Conservation (phyloP, 148 eudicot species). For the Vaccinium myrtillus region DNA sequence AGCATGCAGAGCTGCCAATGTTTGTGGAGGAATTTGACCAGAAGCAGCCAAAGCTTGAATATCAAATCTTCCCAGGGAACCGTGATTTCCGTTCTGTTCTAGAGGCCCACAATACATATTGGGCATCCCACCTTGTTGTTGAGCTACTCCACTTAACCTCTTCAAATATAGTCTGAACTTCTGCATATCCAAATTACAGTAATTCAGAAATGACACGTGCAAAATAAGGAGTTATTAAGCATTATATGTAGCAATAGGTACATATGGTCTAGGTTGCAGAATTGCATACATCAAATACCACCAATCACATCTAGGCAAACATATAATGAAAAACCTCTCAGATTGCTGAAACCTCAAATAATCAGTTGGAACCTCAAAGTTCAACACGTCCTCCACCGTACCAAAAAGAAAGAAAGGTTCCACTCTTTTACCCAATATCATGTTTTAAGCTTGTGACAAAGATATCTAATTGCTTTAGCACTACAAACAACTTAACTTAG, state of each 20-base stretch:
- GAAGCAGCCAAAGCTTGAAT: constrained; percentile 53
- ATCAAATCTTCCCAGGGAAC: constrained; percentile 42
- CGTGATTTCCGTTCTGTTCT: constrained; percentile 34
- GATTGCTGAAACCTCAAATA: background rate
- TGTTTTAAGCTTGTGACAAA: background rate
- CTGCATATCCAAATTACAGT: constrained; percentile 28
- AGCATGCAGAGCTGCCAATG: constrained; percentile 46
- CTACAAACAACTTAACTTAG: background rate
- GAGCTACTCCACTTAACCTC: constrained; percentile 46
- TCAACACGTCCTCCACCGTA: background rate
- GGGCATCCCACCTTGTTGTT: constrained; percentile 46
- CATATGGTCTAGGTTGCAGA: background rate
- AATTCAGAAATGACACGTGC: background rate
- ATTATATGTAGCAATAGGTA: background rate
- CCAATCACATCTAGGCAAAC: background rate
- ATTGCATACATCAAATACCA: background rate
- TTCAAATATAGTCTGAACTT: constrained; percentile 55
- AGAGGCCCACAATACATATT: constrained; percentile 38
- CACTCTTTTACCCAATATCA: background rate
- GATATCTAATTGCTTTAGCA: background rate
- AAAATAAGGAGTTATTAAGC: background rate
- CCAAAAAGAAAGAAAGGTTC: background rate
- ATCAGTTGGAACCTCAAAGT: background rate
- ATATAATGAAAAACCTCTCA: constrained; percentile 3
- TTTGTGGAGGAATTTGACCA: constrained; percentile 49